phyloP scores from a whole-genome alignment of 768 basidiomycete genomes.

The Lactarius hatsudake region DNA sequence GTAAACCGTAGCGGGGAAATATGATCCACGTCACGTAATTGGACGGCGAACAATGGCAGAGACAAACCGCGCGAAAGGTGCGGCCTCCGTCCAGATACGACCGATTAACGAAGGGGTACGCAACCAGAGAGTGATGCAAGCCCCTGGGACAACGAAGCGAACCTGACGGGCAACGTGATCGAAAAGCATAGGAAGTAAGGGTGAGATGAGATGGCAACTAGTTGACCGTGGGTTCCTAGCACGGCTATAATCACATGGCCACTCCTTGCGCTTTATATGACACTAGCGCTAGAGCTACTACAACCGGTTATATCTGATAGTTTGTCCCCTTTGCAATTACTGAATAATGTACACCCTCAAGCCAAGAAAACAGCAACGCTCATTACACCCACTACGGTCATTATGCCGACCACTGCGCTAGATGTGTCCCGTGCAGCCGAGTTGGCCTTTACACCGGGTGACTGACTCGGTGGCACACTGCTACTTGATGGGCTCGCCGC shows the following conservation, averaged over 20 bases:
- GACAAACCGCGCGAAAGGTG: conserved; percentile 53
- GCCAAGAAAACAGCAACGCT: conserved; percentile 45
- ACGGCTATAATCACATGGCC: conserved; percentile 21
- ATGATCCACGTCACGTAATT: background rate
- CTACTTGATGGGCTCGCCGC: background rate
- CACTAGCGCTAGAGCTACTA: background rate
- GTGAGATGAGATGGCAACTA: background rate
- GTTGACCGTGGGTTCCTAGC: background rate
- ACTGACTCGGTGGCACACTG: conserved; percentile 26
- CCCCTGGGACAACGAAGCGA: conserved; percentile 76
- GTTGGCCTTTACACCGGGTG: conserved; percentile 30
- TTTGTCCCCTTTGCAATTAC: conserved; percentile 7
- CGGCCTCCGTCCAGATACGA: conserved; percentile 40
- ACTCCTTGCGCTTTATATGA: background rate
- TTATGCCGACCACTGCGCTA: conserved; percentile 43
- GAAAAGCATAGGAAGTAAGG: conserved; percentile 16
- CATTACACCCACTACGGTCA: conserved; percentile 49
- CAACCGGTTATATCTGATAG: conserved; percentile 8
- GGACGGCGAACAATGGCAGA: background rate
- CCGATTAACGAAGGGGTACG: conserved; percentile 53
- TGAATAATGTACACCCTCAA: background rate
- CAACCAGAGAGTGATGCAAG: conserved; percentile 57
- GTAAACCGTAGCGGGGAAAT: background rate
- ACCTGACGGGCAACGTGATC: conserved; percentile 62
- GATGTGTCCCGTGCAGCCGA: conserved; percentile 36